These are phyloP conservation scores for Plasmodium vinckei DNA, from an alignment of 169 alveolate species.

Conservation along the genomic window DNA sequence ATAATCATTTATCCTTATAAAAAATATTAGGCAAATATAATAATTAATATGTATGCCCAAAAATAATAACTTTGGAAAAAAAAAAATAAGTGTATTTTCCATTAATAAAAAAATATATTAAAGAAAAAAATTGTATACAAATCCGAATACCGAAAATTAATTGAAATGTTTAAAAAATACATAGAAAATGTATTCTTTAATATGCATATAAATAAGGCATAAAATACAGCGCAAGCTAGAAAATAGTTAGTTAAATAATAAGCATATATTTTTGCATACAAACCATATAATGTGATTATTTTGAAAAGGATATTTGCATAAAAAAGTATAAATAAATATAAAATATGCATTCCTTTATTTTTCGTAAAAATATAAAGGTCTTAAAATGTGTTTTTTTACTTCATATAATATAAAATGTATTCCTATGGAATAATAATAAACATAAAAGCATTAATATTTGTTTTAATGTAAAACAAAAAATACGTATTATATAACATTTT, in stretches of 20 bases:
- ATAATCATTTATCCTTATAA: no score
- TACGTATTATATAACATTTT: conserved; percentile 8
- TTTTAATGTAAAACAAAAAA: no score
- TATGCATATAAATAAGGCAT: neutral
- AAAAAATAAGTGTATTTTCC: neutral
- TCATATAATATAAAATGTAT: no score
- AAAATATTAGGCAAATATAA: no score
- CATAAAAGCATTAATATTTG: no score
- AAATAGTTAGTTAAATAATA: neutral
- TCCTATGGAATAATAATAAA: no score
- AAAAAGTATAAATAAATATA: neutral
- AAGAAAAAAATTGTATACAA: neutral
- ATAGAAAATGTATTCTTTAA: neutral
- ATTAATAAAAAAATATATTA: conserved; percentile 9
- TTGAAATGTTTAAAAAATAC: neutral
- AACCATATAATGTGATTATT: neutral
- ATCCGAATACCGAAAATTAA: neutral
- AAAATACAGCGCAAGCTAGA: neutral
- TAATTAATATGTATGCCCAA: neutral
- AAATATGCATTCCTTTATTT: neutral
- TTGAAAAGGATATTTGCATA: neutral
- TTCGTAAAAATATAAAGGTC: neutral
- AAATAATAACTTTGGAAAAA: neutral
- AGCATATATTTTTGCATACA: neutral
- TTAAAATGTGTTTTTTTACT: no score